Evolutionary conservation across 192 early-diverging fungal genomes (phyloP).

Genomic region (Coemansia erecta): DNA sequence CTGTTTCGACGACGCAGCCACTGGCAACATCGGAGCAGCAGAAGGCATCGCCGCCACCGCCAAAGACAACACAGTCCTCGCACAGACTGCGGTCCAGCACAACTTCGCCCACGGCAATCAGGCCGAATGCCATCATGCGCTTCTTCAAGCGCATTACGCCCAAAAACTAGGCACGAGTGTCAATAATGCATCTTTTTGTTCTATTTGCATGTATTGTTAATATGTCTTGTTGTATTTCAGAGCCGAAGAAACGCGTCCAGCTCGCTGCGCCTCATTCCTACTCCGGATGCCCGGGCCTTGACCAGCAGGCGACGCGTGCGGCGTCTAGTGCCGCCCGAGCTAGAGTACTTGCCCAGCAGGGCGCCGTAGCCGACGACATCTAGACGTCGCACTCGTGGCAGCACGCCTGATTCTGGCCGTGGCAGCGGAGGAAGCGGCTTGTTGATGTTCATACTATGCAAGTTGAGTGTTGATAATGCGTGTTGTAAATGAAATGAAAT

Average conservation of each 20-base stretch:
- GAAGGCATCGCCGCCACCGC: no score
- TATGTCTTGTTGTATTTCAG: not conserved
- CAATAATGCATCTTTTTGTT: no score
- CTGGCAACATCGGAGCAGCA: no score
- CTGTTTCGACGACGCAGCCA: no score
- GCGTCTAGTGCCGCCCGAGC: no score
- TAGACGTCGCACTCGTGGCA: no score
- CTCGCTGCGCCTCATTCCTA: no score
- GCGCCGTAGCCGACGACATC: no score
- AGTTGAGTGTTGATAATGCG: not conserved
- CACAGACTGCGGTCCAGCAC: not conserved
- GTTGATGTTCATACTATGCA: conserved; percentile 3
- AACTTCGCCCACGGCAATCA: conserved; percentile 9
- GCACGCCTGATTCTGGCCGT: not conserved
- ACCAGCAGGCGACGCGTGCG: no score
- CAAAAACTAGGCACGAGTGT: conserved; percentile 23
- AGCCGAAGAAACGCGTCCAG: conserved; percentile 6
- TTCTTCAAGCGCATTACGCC: conserved; percentile 45
- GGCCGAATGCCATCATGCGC: conserved; percentile 45
- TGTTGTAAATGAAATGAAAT: not conserved
- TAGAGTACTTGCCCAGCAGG: no score
- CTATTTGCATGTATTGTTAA: not conserved
- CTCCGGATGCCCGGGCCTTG: no score
- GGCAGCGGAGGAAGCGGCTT: conserved; percentile 14
- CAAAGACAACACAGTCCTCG: not conserved